Conservation (phyloP, 1,284 basidiomycete genomes). For the Prillingera fragicola region DNA sequence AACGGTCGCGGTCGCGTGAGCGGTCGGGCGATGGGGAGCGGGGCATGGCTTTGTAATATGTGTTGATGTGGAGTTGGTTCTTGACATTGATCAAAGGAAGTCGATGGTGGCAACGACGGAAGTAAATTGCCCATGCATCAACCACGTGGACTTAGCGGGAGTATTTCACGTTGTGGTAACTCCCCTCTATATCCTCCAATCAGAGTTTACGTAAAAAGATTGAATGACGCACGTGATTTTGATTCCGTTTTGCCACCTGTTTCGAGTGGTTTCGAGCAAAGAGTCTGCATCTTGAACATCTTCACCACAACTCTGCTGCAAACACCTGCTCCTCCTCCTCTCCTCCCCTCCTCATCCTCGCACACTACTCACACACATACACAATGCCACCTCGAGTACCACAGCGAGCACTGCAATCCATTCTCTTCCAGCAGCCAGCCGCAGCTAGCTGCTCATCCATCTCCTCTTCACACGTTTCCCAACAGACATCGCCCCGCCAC, state of each 20-base stretch:
- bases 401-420: conserved; percentile 8
- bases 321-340: not conserved
- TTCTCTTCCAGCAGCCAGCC: conserved; percentile 6
- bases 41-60: too few species aligned
- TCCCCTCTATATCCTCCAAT: too few species aligned
- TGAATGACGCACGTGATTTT: too few species aligned
- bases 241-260: not conserved
- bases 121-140: too few species aligned
- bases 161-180: too few species aligned
- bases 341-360: not conserved
- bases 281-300: not conserved
- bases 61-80: too few species aligned
- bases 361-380: not conserved
- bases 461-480: not conserved
- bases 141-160: too few species aligned
- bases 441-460: conserved; percentile 3
- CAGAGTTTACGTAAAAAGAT: too few species aligned
- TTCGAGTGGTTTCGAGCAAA: not conserved
- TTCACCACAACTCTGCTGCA: not conserved
- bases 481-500: not conserved
- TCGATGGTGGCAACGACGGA: too few species aligned
- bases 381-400: conserved; percentile 16
- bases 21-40: too few species aligned
- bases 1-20: too few species aligned
- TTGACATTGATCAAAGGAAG: too few species aligned